A percentile compares a stretch with the other conserved stretches of the same genome.
phyloP scores from a whole-genome alignment of 2,329 filamentous ascomycete species.

The Trichophyton verrucosum region DNA sequence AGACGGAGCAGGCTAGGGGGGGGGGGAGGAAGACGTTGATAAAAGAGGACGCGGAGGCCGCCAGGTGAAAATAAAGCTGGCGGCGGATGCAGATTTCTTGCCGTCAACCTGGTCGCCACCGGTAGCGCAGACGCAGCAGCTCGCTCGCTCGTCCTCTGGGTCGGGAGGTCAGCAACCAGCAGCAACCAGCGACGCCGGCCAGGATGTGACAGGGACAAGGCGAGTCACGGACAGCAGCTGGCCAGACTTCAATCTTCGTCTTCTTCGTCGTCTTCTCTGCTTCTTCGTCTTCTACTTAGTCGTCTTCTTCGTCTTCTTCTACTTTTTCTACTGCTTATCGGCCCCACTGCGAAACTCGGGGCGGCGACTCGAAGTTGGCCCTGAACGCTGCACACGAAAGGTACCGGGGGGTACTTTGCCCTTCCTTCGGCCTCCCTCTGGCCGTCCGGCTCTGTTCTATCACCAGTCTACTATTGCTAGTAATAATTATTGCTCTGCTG shows the following conservation, averaged over 20 bases:
- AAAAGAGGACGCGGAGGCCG: not conserved
- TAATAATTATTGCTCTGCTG: not conserved
- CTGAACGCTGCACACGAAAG: not conserved
- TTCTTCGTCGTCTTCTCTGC: not conserved
- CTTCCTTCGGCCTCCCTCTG: not conserved
- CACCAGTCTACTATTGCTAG: not conserved
- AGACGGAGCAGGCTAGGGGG: not conserved
- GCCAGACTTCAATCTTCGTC: no score
- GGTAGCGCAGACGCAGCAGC: not conserved
- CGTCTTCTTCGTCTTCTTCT: not conserved
- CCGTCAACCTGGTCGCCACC: conserved; percentile 3
- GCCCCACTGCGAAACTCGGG: no score
- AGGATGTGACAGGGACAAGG: no score
- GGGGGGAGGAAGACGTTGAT: not conserved
- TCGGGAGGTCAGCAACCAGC: no score
- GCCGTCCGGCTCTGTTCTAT: no score
- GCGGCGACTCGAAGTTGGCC: not conserved
- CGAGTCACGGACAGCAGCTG: no score
- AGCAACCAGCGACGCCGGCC: no score
- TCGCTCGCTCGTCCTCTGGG: no score
- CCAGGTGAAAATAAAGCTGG: not conserved
- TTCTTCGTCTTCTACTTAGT: no score
- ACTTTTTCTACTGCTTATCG: not conserved
- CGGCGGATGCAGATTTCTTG: conserved; percentile 3
- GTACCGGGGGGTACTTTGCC: not conserved